These are phyloP conservation scores for Trematosphaeria pertusa DNA, from an alignment of 2,329 filamentous ascomycete genomes.

Conservation along the genomic window DNA sequence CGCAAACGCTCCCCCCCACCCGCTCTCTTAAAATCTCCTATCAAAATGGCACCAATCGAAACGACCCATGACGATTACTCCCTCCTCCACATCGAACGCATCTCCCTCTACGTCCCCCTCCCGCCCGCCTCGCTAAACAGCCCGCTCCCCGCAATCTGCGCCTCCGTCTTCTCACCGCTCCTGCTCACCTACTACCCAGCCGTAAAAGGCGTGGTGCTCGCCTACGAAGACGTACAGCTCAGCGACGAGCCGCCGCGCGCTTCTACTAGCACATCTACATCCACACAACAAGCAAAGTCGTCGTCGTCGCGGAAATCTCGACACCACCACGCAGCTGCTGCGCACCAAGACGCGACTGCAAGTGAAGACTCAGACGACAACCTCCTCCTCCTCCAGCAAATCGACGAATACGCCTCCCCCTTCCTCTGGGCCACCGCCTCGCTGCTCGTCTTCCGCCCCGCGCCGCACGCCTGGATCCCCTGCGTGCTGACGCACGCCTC, in stretches of 20 bases:
- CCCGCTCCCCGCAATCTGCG: slow-evolving; percentile 73
- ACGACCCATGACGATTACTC: slow-evolving; percentile 16
- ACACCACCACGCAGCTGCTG: background rate
- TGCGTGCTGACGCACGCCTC: slow-evolving; percentile 86
- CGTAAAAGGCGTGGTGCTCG: slow-evolving; percentile 75
- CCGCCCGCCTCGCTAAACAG: slow-evolving; percentile 73
- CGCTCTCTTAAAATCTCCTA: background rate
- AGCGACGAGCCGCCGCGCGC: slow-evolving; percentile 56
- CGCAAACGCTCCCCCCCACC: slow-evolving; percentile 20
- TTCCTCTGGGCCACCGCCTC: slow-evolving; percentile 91
- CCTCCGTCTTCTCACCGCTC: slow-evolving; percentile 77
- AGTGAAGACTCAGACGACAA: slow-evolving; percentile 11
- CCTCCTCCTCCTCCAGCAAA: slow-evolving; percentile 29
- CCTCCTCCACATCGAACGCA: slow-evolving; percentile 77
- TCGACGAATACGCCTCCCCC: slow-evolving; percentile 78
- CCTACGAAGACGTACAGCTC: slow-evolving; percentile 73
- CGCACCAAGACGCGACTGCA: slow-evolving; percentile 14
- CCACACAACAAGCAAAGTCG: too few relatives aligned
- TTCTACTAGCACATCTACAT: too few relatives aligned
- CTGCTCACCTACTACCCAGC: slow-evolving; percentile 78
- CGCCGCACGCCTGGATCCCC: slow-evolving; percentile 75
- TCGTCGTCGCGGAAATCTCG: slow-evolving; percentile 11
- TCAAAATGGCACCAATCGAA: slow-evolving; percentile 35
- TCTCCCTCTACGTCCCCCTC: slow-evolving; percentile 80
- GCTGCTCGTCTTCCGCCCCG: slow-evolving; percentile 81